phyloP scores from a whole-genome alignment of 2,329 filamentous ascomycete genomes.

The Nemania sp. region DNA sequence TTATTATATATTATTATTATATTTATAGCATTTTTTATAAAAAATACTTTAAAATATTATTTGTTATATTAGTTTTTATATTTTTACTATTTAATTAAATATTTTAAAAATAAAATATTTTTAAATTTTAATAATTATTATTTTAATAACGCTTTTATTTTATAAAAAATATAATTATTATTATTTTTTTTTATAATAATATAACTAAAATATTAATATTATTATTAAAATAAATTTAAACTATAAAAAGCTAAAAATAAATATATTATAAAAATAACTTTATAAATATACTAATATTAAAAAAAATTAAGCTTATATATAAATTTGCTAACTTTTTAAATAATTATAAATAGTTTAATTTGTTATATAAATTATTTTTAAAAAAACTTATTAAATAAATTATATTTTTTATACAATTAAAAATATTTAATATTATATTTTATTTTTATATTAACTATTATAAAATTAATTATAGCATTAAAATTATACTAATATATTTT shows the following conservation, averaged over 20 bases:
- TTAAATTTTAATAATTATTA: too few species aligned
- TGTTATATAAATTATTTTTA: conserved; percentile 5
- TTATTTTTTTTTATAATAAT: neutral
- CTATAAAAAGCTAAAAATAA: too few species aligned
- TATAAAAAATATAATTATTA: neutral
- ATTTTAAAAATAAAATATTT: too few species aligned
- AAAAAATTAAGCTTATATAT: conserved; percentile 25
- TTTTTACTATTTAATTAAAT: too few species aligned
- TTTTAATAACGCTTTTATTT: too few species aligned
- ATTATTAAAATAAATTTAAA: neutral
- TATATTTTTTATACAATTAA: conserved; percentile 16
- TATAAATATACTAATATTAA: conserved; percentile 11
- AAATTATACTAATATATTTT: conserved; percentile 1
- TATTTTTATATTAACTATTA: conserved; percentile 3
- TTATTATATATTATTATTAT: too few species aligned
- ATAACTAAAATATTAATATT: neutral
- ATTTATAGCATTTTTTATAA: too few species aligned
- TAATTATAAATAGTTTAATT: conserved; percentile 9
- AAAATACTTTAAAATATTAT: too few species aligned
- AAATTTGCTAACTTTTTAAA: conserved; percentile 3
- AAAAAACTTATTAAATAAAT: conserved; percentile 3
- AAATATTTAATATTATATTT: conserved; percentile 17
- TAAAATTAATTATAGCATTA: conserved; percentile 6
- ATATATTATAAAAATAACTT: conserved; percentile 13
- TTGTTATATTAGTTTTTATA: too few species aligned